Evolutionary conservation across 2,329 filamentous ascomycete species (phyloP).

Genomic region (Pyrenophora graminea): DNA sequence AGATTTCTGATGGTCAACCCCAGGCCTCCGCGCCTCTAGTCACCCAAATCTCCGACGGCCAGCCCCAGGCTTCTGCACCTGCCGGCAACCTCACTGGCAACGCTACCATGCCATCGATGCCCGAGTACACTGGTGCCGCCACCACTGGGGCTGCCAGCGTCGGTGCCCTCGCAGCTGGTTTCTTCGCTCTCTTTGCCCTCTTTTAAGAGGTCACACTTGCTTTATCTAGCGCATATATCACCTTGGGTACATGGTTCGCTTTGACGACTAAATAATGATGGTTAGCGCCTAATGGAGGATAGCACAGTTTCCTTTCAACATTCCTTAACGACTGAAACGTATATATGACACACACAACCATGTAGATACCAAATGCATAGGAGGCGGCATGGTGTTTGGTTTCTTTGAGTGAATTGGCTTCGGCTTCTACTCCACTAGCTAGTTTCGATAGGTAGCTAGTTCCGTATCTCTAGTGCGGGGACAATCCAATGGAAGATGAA

Average conservation of each 20-base stretch:
- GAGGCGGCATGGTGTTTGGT: constrained; percentile 1
- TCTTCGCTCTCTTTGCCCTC: constrained; percentile 36
- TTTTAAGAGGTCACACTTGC: constrained; percentile 24
- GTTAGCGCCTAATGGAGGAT: constrained; percentile 3
- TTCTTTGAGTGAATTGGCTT: neutral
- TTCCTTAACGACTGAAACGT: constrained; percentile 12
- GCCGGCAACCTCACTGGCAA: constrained; percentile 17
- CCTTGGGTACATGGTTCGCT: neutral
- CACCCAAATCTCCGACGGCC: constrained; percentile 38
- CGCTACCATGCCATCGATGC: constrained; percentile 15
- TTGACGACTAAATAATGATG: constrained; percentile 6
- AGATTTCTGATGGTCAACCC: constrained; percentile 34
- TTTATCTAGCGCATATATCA: neutral
- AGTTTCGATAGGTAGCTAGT: constrained; percentile 1
- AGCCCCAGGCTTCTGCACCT: constrained; percentile 28
- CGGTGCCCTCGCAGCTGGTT: constrained; percentile 35
- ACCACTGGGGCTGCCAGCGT: constrained; percentile 21
- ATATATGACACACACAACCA: constrained; percentile 3
- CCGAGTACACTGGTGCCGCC: constrained; percentile 42
- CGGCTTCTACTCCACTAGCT: neutral
- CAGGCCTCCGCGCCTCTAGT: constrained; percentile 21
- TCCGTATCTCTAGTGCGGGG: neutral
- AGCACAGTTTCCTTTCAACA: constrained; percentile 8
- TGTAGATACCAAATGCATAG: constrained; percentile 8
- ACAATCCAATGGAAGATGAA: too few relatives aligned